phyloP scores from a whole-genome alignment of 441 rosid species.

The Euphorbia neoarborescens region DNA sequence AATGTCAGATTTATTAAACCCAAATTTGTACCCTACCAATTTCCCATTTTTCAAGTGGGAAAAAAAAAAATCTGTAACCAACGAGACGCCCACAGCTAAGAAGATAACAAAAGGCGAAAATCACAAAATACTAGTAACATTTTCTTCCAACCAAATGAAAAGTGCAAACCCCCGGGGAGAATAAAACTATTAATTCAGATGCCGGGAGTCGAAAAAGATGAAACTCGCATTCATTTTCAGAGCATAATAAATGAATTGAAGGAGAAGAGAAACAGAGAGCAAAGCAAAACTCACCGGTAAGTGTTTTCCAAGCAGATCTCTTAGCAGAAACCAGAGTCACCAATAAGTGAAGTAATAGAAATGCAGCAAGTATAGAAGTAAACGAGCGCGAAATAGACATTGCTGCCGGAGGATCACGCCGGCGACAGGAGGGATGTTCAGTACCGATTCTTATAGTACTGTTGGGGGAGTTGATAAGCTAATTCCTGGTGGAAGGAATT shows the following conservation, averaged over 20 bases:
- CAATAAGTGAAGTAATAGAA: slow-evolving; percentile 8
- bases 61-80: background rate
- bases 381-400: slow-evolving; percentile 33
- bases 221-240: background rate
- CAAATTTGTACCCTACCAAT: too few relatives aligned
- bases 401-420: slow-evolving; percentile 32
- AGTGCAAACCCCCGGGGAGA: background rate
- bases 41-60: too few relatives aligned
- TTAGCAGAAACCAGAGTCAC: slow-evolving; percentile 45
- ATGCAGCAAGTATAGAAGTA: background rate
- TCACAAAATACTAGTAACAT: background rate
- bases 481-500: too few relatives aligned
- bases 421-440: too few relatives aligned
- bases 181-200: background rate
- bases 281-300: slow-evolving; percentile 34
- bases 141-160: slow-evolving; percentile 17
- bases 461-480: too few relatives aligned
- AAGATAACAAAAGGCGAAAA: background rate
- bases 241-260: background rate
- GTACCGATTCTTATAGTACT: too few relatives aligned
- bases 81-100: background rate
- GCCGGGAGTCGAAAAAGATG: background rate
- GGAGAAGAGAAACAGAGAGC: background rate
- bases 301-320: slow-evolving; percentile 64
- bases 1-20: background rate